phyloP scores from a whole-genome alignment of 768 basidiomycete genomes.

The Psilocybe sp. region DNA sequence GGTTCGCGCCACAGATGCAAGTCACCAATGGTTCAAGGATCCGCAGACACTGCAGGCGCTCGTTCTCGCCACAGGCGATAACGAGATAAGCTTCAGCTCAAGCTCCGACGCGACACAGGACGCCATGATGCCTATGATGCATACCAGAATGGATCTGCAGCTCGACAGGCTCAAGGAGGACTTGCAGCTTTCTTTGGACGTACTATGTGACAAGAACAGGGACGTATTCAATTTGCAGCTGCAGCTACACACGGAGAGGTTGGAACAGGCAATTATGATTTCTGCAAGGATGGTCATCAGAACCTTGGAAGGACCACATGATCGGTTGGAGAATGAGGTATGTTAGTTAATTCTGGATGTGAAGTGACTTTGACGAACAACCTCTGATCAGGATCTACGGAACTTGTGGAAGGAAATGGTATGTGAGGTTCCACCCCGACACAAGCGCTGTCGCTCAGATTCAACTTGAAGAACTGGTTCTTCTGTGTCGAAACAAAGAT shows the following conservation, averaged over 20 bases:
- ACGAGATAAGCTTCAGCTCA: neutral
- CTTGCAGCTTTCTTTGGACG: slow-evolving; percentile 5
- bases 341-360: neutral
- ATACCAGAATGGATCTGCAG: neutral
- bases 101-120: neutral
- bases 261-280: slow-evolving; percentile 7
- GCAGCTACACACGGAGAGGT: slow-evolving; percentile 3
- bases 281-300: slow-evolving; percentile 7
- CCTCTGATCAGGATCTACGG: slow-evolving; percentile 5
- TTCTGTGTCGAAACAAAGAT: slow-evolving; percentile 22
- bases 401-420: slow-evolving; percentile 15
- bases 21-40: slow-evolving; percentile 11
- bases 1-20: slow-evolving; percentile 1
- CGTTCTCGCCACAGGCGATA: slow-evolving; percentile 9
- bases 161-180: slow-evolving; percentile 4
- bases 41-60: slow-evolving; percentile 8
- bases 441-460: neutral
- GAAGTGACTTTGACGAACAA: neutral
- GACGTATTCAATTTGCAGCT: slow-evolving; percentile 6
- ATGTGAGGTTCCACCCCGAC: neutral
- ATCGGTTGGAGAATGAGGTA: slow-evolving; percentile 7
- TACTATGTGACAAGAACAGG: slow-evolving; percentile 6
- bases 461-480: slow-evolving; percentile 16
- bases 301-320: slow-evolving; percentile 4
- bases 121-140: no score